Evolutionary conservation across 352 stramenopile species (phyloP).

Genomic region (Phytophthora capsici): DNA sequence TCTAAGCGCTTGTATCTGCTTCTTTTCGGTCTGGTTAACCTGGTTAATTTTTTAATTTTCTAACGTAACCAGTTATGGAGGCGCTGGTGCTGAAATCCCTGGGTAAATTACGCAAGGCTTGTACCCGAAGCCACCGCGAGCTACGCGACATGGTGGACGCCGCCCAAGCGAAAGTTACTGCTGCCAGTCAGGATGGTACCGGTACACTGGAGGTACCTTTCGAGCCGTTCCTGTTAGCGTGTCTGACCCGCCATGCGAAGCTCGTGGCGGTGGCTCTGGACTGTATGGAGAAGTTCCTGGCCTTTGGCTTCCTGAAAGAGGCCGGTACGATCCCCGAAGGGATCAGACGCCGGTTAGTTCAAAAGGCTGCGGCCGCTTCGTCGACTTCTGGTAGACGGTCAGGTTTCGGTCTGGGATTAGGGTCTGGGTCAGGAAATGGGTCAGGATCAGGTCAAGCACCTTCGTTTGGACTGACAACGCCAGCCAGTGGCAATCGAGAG

Average conservation of each 20-base stretch:
- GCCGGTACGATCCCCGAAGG: slow-evolving; percentile 65
- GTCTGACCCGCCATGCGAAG: slow-evolving; percentile 79
- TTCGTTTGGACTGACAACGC: slow-evolving; percentile 17
- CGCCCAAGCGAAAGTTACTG: slow-evolving; percentile 52
- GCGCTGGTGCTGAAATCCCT: slow-evolving; percentile 75
- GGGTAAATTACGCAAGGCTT: slow-evolving; percentile 79
- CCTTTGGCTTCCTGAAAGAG: slow-evolving; percentile 85
- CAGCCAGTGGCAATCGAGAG: slow-evolving; percentile 6
- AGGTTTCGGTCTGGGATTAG: slow-evolving; percentile 30
- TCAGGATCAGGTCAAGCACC: slow-evolving; percentile 7
- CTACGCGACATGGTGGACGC: slow-evolving; percentile 75
- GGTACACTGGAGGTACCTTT: slow-evolving; percentile 62
- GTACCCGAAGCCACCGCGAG: slow-evolving; percentile 76
- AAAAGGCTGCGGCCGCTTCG: slow-evolving; percentile 48
- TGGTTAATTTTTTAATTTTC: too few species aligned
- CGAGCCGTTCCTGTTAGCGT: slow-evolving; percentile 76
- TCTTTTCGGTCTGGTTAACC: not conserved
- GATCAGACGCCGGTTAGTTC: slow-evolving; percentile 67
- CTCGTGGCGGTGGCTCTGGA: slow-evolving; percentile 84
- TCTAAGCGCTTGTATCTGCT: not conserved
- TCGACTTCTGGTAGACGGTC: slow-evolving; percentile 18
- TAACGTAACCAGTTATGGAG: slow-evolving; percentile 46
- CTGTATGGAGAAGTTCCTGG: slow-evolving; percentile 91
- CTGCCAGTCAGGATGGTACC: slow-evolving; percentile 32
- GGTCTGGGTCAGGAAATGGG: slow-evolving; percentile 6